Base-by-base conservation (phyloP, 140 eudicot genomes). In the Senecio squalidus region DNA sequence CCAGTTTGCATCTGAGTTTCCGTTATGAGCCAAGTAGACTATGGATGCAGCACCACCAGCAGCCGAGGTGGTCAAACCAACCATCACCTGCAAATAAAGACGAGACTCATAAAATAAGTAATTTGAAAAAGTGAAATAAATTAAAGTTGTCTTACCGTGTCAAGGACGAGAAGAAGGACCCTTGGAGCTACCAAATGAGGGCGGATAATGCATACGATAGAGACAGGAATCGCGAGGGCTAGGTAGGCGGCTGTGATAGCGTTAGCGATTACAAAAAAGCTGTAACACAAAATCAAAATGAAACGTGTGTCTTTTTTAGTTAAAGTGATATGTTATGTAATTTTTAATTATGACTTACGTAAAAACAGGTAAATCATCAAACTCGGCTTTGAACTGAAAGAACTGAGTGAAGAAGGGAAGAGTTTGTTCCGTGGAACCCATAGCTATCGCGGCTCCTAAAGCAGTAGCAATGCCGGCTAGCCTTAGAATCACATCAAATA, bases 11-110 rank as follows among this genome's bases (percentile, higher is more conserved):
- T 68, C 75, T 10, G 67, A 29, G 67, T 84, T 84, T 18, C 91
- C 86, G 22, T 83, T 83, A 62, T 83, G 91, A 26, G 91, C 91
- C 81, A 83, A 62, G 74, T 83, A 83, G 27, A 80, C 88, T 48
- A 84, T 77, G n/a, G 88, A 82, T 4, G 88, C 88, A 8, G 94
- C 79, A 13, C 84, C 69, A 27, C 73, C 80, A 0, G 88, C 84
- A 1, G 84, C 84, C 0, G 87, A 61, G 7, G 84, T 80, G 7
- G 84, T 71, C 71, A 69, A 46, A 27, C 74, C 83, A 49, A 69
- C 58, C 73, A 53, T 58, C 14, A 68, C 80, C 84, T 78, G 44
- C 11, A 15, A 13, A 33, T 33, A 1, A 33, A 33, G 7, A 33
- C 14, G 43, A 36, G 43, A 36, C 43, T 36, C 14, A 5, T 11